Conservation (phyloP, 1,139 yeast genomes). For the Blastobotrys apis region DNA sequence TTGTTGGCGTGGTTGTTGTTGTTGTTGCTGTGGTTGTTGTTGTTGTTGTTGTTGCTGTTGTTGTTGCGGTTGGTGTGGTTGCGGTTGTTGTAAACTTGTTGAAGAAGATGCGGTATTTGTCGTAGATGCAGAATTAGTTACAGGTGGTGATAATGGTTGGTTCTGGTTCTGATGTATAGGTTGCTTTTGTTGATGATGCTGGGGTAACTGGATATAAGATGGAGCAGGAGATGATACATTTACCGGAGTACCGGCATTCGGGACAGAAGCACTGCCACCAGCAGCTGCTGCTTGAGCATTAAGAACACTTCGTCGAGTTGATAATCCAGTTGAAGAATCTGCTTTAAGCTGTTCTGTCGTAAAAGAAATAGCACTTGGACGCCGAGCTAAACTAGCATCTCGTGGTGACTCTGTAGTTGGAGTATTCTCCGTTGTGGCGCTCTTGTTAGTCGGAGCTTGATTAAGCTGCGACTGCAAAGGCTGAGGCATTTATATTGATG, state of each 20-base stretch:
- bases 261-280: not conserved
- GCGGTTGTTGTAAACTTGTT: not conserved
- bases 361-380: conserved; percentile 7
- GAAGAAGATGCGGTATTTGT: not conserved
- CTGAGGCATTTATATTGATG: not conserved
- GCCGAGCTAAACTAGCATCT: too few species aligned
- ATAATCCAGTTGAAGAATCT: not conserved
- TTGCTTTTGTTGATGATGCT: not conserved
- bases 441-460: not conserved
- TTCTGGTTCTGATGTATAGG: not conserved
- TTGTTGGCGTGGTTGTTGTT: not conserved
- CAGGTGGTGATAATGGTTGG: too few species aligned
- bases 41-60: conserved; percentile 1
- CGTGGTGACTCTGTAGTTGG: not conserved
- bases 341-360: not conserved
- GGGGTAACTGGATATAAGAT: not conserved
- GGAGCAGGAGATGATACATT: too few species aligned
- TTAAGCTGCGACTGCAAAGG: not conserved
- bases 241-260: too few species aligned
- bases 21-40: too few species aligned
- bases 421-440: not conserved
- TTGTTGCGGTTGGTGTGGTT: not conserved
- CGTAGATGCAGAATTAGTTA: not conserved
- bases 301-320: not conserved
- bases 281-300: conserved; percentile 2